Percentiles rank a stretch among this genome's conserved stretches.
These are phyloP conservation scores for Allium sativum DNA, from an alignment of 106 monocot genomes.

Conservation along the genomic window DNA sequence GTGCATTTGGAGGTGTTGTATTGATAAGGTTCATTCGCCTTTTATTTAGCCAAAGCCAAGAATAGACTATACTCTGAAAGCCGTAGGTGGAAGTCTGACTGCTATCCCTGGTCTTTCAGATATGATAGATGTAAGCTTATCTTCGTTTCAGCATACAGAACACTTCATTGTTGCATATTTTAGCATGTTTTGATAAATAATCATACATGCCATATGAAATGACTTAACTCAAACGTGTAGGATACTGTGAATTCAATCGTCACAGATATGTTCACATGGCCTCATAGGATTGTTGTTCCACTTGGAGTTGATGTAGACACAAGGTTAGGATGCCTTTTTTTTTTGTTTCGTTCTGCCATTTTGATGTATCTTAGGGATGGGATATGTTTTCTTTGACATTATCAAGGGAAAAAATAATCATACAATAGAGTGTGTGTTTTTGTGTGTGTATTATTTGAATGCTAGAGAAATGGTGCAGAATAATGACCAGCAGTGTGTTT, in stretches of 20 bases:
- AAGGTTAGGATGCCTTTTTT: slow-evolving; percentile 28
- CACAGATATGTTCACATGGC: slow-evolving; percentile 70
- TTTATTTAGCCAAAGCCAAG: slow-evolving; percentile 66
- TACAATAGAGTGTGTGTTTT: no score
- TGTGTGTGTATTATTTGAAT: no score
- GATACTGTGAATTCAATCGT: slow-evolving; percentile 72
- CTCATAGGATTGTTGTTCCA: slow-evolving; percentile 83
- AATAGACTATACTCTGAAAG: slow-evolving; percentile 80
- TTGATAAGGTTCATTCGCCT: no score
- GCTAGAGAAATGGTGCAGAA: no score
- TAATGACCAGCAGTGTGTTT: no score
- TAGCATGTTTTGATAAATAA: background rate
- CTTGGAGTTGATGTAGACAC: slow-evolving; percentile 70
- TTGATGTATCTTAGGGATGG: no score
- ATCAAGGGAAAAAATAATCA: no score
- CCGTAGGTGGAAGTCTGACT: slow-evolving; percentile 83
- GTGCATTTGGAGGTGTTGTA: background rate
- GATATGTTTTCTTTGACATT: no score
- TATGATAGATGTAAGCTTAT: slow-evolving; percentile 70
- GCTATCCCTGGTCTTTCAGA: slow-evolving; percentile 95
- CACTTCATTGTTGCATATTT: background rate
- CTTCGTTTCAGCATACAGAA: background rate
- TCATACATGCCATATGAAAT: slow-evolving; percentile 39
- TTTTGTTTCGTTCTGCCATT: no score
- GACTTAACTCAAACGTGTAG: background rate